Evolutionary conservation across 768 basidiomycete species (phyloP), one percentile per base, ranked within the genome.

Genomic region (Lentinula sp.): DNA sequence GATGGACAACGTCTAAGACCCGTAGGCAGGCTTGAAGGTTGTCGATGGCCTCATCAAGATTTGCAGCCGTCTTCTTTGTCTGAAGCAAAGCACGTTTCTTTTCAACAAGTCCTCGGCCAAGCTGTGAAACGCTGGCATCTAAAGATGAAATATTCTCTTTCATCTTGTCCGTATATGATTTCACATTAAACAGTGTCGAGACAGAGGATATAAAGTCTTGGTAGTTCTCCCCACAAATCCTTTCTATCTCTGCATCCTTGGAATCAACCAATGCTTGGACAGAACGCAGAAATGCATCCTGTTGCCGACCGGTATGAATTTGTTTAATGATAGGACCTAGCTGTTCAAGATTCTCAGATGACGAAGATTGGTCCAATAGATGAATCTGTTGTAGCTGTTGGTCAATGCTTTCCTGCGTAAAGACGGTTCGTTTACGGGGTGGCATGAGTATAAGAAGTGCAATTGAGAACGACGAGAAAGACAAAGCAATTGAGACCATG

Each of bases 141-240:
- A 98, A 78, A 52, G 90, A 83, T n/a, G 85, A 83, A 63, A 98
- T 97, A 69, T 88, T 91, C 68, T 96, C 88, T 68, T 92, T 88
- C 68, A 99, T 86, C 73, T 89, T 93, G 66, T 90, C 92, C 41
- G 97, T 98, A 69, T 97, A 98, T 18, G 95, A 93, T 72, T 98
- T 90, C 71, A 99, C 93, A 51, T 90, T 89, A 74, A 98, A 90
- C 63, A 99, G 80, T 2, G 95, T 98, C n/a, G 94, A 93, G 15
- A 98, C 95, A 18, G 95, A 97, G 33, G 90, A 88, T 37, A 98
- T 95, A 67, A 99, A 99, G 74, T 98, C 96, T 74, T 95, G 93
- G 69, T 98, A 98, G 73, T 98, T 98, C 66, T 94, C 91, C 61
- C 87, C 85, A 75, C 97, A 98, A 72, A 98, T 95, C 62, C 84